Base-by-base conservation (phyloP, 331 rosid species). In the Arachis monticola region DNA sequence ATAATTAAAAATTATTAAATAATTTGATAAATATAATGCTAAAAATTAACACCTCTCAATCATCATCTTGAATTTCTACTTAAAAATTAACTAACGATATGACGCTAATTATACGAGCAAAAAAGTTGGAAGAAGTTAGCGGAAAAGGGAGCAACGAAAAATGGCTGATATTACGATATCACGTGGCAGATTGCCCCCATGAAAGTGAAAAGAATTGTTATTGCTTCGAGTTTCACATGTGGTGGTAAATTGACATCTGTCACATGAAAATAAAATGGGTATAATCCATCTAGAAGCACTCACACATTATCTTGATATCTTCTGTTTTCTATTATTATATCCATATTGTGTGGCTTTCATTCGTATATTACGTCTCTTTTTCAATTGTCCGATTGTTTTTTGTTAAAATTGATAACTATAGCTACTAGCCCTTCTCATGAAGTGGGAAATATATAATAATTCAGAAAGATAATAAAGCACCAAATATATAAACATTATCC, bases 181-280 rank as follows among this genome's bases (percentile, higher is more conserved):
- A 70, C 64, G 70, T 64, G 75, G 73, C 30, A 64, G 66, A 46
- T 63, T 56, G 60, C 30, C 51, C 51, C 63, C 64, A 48, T 69
- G 55, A 74, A 60, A 74, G 53, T 6, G 61, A 69, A 22, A 27
- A 22, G 40, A 44, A 40, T 44, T 61, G 8, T 32, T 0, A 64
- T 55, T 55, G 70, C 46, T 46, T 35, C 40, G 40, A 3, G 41
- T 38, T 82, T 82, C 73, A 82, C 69, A 72, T 67, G 75, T 64
- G 69, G 8, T 51, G 14, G 14, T 31, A 12, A 47, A 30, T 58
- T 6, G 4, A 8, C 44, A 44, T 67, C 55, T 56, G 65, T 67
- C 76, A 72, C 71, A 74, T 48, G 5, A 60, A 38, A 38, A 60
- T 38, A 38, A 38, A 27, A 27, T 27, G 62, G 46, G 55, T 32